Evolutionary conservation across 768 basidiomycete species (phyloP), one percentile per base, ranked within the genome.

Genomic region (Lentinula raphanica): DNA sequence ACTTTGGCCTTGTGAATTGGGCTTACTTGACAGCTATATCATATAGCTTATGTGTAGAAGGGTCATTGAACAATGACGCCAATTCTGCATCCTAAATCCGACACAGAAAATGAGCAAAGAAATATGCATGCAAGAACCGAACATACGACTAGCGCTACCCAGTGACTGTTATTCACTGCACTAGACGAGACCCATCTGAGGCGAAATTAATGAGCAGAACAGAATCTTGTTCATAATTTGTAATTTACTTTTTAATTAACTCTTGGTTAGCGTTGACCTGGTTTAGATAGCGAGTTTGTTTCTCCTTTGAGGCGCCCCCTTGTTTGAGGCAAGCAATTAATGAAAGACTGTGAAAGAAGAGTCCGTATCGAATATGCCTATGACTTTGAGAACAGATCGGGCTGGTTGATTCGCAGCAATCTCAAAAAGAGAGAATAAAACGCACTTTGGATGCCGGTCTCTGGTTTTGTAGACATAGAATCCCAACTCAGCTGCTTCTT

Each of bases 31-130:
- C 82, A 12, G 88, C 87, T 15, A 81, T 72, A 60, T 90, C 88
- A 64, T 87, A 89, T 5, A 87, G 71, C 61, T 79, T 81, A 66
- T 85, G 82, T 1, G 87, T 84, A 56, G 85, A 80, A 2, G 79
- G 73, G 57, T 76, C 76, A 44, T 82, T 78, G 15, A 74, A 62
- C 38, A 89, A 68, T 0, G 85, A 82, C 5, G 86, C 84, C 40
- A 88, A 69, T 66, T 90, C 88, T 6, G 87, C 88, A 63, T 90
- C 86, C 86, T 88, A 44, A 17, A 4, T 90, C 86, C 86, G 87
- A 44, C 13, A 4, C 9, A 38, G 60, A 54, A 44, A 58, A n/a
- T 21, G 35, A 42, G 12, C 38, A 25, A 55, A 25, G 27, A n/a
- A 35, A 17, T 5, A n/a, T 27, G 21, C 38, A 31, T 8, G 15